Conservation (phyloP, 768 basidiomycete genomes). For the Flagelloscypha sp. region DNA sequence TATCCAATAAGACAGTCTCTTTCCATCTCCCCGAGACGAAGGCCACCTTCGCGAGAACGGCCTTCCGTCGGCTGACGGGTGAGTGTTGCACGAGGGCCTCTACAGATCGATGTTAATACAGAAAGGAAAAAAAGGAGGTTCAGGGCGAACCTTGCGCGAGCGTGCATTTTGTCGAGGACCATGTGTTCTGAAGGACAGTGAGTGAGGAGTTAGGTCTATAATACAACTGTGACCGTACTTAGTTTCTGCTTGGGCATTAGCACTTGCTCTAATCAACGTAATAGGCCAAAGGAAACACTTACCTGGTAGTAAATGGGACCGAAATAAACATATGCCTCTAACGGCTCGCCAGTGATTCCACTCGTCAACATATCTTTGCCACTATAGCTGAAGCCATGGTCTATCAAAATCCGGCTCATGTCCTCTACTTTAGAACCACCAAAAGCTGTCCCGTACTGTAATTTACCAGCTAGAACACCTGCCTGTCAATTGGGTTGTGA, state of each 20-base stretch:
- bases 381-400: conserved; percentile 92
- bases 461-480: conserved; percentile 80
- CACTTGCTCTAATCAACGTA: conserved; percentile 5
- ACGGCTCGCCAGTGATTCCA: conserved; percentile 93
- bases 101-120: conserved; percentile 24
- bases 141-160: conserved; percentile 80
- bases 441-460: conserved; percentile 94
- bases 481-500: conserved; percentile 42
- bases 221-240: conserved; percentile 63
- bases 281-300: conserved; percentile 14
- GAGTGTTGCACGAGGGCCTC: conserved; percentile 91
- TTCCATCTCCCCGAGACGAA: conserved; percentile 98
- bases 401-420: conserved; percentile 94
- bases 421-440: conserved; percentile 98
- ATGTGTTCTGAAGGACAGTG: conserved; percentile 68
- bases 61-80: conserved; percentile 99
- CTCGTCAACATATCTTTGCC: conserved; percentile 99
- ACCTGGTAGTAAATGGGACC: conserved; percentile 98
- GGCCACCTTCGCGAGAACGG: conserved; percentile 92
- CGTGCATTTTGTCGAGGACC: conserved; percentile 99
- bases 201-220: conserved; percentile 5
- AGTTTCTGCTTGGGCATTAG: conserved; percentile 59
- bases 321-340: conserved; percentile 97
- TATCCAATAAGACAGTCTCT: conserved; percentile 97
- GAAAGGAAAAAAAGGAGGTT: no score